Base-by-base conservation (phyloP, 768 basidiomycete species). In the Tricholoma furcatifolium region DNA sequence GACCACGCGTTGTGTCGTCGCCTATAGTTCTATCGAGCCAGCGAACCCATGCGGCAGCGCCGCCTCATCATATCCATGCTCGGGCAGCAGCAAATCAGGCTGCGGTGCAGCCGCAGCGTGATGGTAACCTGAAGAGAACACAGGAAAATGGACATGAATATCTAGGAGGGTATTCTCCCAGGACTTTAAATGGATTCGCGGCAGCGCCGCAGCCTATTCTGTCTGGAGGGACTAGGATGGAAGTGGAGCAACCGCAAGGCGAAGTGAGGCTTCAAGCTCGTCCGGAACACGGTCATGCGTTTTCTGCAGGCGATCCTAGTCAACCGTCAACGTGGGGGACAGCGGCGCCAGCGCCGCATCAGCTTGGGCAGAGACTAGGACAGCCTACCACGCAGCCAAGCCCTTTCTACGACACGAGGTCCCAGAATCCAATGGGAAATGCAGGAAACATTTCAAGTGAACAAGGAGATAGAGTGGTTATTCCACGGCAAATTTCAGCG, bases 21-120 rank as follows among this genome's bases (percentile, higher is more conserved):
- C 76, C 74, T 2, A 74, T 74, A 70, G 36, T 61, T n/a, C 67
- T 74, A 12, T 60, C 65, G 8, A 54, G 64, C 54, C 63, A 61
- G 53, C 53, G 70, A 56, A 63, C 57, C 53, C 65, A 63, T 54
- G 52, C 36, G 15, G 46, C 42, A 9, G 57, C 44, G 53, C 58
- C 46, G 32, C 49, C 44, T 46, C 58, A 55, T 46, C 58, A 55
- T 23, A 30, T 39, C 34, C 47, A 55, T 14, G 31, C 44, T 50
- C 47, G 55, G 38, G 51, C 40, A 30, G 21, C 50, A 17, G 50
- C 43, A 38, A 45, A 47, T n/a, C 58, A 56, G 23, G 42, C 45
- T 45, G 50, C 50, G 38, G 50, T 52, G 27, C 53, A 42, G 35
- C 45, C 43, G 11, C 52, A 43, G 4, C 54, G 50, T 49, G 56